Conservation (phyloP, 179 eudicot species). For the Gypsophila paniculata region DNA sequence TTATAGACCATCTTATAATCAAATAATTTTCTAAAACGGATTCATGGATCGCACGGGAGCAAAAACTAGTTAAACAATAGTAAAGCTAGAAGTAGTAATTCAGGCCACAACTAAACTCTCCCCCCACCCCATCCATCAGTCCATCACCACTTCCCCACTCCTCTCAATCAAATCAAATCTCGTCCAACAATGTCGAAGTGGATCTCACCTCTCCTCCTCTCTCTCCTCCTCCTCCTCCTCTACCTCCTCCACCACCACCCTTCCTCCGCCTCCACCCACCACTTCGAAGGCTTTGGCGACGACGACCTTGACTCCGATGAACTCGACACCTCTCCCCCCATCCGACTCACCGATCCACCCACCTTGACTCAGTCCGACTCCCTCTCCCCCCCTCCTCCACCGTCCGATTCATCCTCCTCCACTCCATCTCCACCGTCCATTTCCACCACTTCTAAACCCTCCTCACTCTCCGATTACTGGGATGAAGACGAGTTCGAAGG, state of each 20-base stretch:
- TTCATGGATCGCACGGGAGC: no score
- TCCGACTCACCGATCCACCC: slow-evolving; percentile 41
- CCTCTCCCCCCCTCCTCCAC: slow-evolving; percentile 35
- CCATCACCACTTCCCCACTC: neutral
- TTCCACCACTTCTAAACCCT: slow-evolving; percentile 25
- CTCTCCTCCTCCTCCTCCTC: slow-evolving; percentile 36
- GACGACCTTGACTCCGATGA: slow-evolving; percentile 44
- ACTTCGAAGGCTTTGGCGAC: slow-evolving; percentile 92
- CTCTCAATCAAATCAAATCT: neutral
- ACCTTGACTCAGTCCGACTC: slow-evolving; percentile 43
- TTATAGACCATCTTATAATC: no score
- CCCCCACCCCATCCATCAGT: no score
- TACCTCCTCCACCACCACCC: slow-evolving; percentile 30
- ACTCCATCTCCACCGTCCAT: slow-evolving; percentile 35
- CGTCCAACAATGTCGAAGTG: slow-evolving; percentile 17
- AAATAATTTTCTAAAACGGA: no score
- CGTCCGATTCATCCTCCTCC: slow-evolving; percentile 19
- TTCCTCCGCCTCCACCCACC: slow-evolving; percentile 34
- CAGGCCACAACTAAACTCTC: no score
- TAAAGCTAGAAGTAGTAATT: no score
- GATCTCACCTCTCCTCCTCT: slow-evolving; percentile 21
- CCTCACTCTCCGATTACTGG: slow-evolving; percentile 52
- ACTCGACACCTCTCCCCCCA: slow-evolving; percentile 30
- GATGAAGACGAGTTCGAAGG: slow-evolving; percentile 98
- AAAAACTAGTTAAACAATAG: no score